Percentiles rank a stretch among this genome's conserved stretches.
These are phyloP conservation scores for Kwoniella mangroviensis DNA, from an alignment of 768 basidiomycete genomes.

Conservation along the genomic window DNA sequence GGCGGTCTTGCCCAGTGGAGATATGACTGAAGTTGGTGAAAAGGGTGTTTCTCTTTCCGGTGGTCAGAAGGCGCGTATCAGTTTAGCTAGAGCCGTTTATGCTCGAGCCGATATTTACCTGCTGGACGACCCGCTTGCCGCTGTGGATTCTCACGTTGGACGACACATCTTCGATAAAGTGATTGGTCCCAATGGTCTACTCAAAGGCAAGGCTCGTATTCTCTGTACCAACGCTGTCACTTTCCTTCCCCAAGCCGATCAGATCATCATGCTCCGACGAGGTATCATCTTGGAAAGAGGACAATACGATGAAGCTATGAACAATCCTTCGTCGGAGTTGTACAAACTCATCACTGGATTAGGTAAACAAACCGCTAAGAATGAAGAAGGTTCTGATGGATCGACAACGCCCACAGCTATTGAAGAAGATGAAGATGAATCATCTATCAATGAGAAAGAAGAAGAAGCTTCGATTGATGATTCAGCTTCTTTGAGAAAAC, in stretches of 20 bases:
- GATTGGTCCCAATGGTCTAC: conserved; percentile 80
- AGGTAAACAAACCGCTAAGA: conserved; percentile 53
- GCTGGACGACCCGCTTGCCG: conserved; percentile 85
- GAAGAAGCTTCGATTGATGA: conserved; percentile 47
- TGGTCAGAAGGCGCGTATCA: conserved; percentile 58
- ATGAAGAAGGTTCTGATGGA: conserved; percentile 40
- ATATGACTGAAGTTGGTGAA: conserved; percentile 61
- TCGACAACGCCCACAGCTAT: conserved; percentile 49
- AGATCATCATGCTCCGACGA: conserved; percentile 73
- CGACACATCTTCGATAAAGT: conserved; percentile 68
- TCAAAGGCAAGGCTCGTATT: conserved; percentile 80
- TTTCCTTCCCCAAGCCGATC: conserved; percentile 78
- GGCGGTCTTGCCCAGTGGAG: conserved; percentile 76
- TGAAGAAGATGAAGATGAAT: conserved; percentile 36
- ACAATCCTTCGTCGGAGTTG: conserved; percentile 69
- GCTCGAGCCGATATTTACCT: conserved; percentile 89
- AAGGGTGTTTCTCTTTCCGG: conserved; percentile 56
- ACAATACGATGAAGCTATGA: conserved; percentile 65
- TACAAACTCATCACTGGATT: conserved; percentile 67
- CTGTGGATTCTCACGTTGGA: conserved; percentile 59
- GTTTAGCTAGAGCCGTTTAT: conserved; percentile 76
- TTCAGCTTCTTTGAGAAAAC: conserved; percentile 44
- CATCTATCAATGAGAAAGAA: conserved; percentile 27
- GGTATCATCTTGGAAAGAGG: conserved; percentile 82
- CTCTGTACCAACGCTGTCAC: conserved; percentile 85